Base-by-base conservation (phyloP, 2,329 filamentous ascomycete species). In the Colletotrichum echinochloae region DNA sequence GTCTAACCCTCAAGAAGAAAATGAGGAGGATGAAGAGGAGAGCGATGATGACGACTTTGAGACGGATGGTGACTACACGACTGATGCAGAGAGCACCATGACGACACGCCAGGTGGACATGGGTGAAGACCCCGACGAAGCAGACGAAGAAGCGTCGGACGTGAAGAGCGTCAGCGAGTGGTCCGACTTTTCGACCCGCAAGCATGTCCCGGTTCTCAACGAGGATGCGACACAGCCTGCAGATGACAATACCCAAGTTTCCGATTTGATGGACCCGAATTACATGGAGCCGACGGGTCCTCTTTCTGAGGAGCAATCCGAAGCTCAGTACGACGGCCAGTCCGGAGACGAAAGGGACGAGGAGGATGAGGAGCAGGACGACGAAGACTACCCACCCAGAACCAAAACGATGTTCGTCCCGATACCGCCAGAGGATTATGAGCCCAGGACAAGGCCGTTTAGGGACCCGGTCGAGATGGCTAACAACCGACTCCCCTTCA, bases 401-500 rank as follows among this genome's bases (percentile, higher is more conserved):
- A 90, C 87, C 54, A 88, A 87, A 76, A 91, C 88, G 1, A 83
- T 84, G n/a, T 97, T 93, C 76, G 87, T 96, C 23, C 93, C 94
- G 0, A 86, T 95, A 44, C 92, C 92, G 1, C 94, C 94, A 0
- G 94, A 97, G 77, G 94, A 97, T 79, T 97, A 94, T 79, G 90
- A 95, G 74, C 89, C 93, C 54, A 92, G 94, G 23, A 92, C 88
- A 66, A 88, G 91, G 57, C 92, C 93, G 69, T 97, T 92, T 85
- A 91, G 94, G 77, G 93, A 97, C 80, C 89, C 94, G 77, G 88
- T 84, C 44, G 88, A 94, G 79, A 87, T 91, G 80, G 94, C 94
- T 70, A 97, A 98, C 77, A 97, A 95, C 81, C 91, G 95, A 65
- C 85, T 98, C 12, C 96, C 95, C 3, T 99, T 98, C 79, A 98